A percentile compares a stretch with the other conserved stretches of the same genome.
phyloP scores from a whole-genome alignment of 139 green algal genomes.

The Chlamydomonas sphaeroides region DNA sequence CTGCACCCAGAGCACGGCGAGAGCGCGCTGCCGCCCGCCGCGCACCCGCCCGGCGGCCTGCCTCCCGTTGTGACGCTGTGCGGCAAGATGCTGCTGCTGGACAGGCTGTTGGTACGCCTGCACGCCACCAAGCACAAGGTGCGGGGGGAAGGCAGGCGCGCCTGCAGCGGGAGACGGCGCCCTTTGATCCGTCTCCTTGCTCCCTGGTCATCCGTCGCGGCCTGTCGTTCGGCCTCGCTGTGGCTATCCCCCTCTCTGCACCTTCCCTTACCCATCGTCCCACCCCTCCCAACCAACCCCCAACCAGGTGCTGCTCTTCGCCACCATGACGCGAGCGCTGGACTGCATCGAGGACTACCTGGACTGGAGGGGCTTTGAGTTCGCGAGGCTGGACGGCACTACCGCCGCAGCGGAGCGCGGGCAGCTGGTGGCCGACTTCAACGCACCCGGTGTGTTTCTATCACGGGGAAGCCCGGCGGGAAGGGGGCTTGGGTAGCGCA shows the following conservation, averaged over 20 bases:
- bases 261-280: background rate
- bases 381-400: conserved; percentile 74
- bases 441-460: conserved; percentile 47
- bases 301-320: conserved; percentile 87
- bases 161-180: conserved; percentile 25
- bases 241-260: too few relatives aligned
- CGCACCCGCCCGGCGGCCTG: conserved; percentile 23
- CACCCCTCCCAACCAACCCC: background rate
- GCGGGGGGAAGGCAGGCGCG: background rate
- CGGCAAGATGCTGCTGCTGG: conserved; percentile 81
- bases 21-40: conserved; percentile 19
- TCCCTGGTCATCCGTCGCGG: background rate
- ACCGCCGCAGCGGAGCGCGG: conserved; percentile 60
- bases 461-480: background rate
- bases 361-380: conserved; percentile 60
- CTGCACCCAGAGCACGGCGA: conserved; percentile 67
- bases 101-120: conserved; percentile 82
- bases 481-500: too few relatives aligned
- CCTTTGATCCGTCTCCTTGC: too few relatives aligned
- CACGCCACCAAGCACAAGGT: conserved; percentile 74
- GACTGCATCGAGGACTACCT: conserved; percentile 77
- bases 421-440: conserved; percentile 64
- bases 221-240: too few relatives aligned
- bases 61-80: conserved; percentile 65
- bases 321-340: conserved; percentile 79